Percentiles rank a stretch among this genome's conserved stretches.
These are phyloP conservation scores for Fraxinus quadrangulata DNA, from an alignment of 257 asterid species.

Conservation along the genomic window DNA sequence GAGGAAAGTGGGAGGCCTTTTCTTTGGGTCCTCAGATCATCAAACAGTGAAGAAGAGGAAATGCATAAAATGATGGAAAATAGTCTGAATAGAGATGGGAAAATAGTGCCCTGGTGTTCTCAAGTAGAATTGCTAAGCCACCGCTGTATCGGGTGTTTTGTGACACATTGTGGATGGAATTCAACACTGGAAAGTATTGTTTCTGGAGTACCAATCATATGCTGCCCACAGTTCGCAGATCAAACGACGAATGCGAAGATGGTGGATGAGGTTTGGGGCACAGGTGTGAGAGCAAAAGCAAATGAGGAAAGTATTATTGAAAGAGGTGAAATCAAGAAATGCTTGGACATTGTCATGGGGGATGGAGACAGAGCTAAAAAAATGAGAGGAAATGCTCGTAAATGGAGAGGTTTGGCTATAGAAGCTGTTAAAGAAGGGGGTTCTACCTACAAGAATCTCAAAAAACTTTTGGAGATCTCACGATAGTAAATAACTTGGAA, in stretches of 20 bases:
- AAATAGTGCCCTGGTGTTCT: slow-evolving; percentile 60
- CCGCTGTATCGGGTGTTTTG: slow-evolving; percentile 51
- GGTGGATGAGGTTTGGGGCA: slow-evolving; percentile 64
- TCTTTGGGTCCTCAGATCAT: slow-evolving; percentile 45
- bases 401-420: slow-evolving; percentile 45
- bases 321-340: slow-evolving; percentile 44
- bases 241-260: slow-evolving; percentile 57
- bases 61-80: slow-evolving; percentile 25
- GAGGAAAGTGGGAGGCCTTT: slow-evolving; percentile 40
- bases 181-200: slow-evolving; percentile 54
- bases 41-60: slow-evolving; percentile 33
- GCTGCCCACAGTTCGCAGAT: slow-evolving; percentile 54
- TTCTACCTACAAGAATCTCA: slow-evolving; percentile 48
- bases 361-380: slow-evolving; percentile 40
- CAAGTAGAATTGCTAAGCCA: slow-evolving; percentile 56
- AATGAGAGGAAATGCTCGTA: slow-evolving; percentile 42
- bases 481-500: not conserved
- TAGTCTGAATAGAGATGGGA: slow-evolving; percentile 35
- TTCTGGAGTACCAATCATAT: slow-evolving; percentile 55
- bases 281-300: slow-evolving; percentile 47
- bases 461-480: slow-evolving; percentile 31
- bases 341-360: slow-evolving; percentile 55
- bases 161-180: slow-evolving; percentile 76
- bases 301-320: slow-evolving; percentile 40
- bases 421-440: slow-evolving; percentile 54